Conservation (phyloP, 2,329 filamentous ascomycete species). For the Epichloe sibirici region DNA sequence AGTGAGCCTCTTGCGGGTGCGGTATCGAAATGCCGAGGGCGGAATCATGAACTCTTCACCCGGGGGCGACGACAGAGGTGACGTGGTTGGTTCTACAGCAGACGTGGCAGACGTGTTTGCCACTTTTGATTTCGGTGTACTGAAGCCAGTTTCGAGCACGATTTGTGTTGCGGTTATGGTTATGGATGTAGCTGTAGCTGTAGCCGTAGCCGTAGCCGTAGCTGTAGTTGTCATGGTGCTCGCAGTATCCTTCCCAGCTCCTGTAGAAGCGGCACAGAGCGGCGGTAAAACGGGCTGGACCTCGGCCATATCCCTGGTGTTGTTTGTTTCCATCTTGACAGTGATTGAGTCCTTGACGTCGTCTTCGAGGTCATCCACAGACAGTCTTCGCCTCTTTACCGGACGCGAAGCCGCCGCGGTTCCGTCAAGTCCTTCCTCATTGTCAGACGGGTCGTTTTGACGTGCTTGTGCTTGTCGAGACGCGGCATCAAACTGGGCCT, state of each 20-base stretch:
- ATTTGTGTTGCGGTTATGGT: background rate
- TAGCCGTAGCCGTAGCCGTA: background rate
- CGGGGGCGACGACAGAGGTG: constrained; percentile 27
- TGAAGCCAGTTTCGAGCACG: constrained; percentile 1
- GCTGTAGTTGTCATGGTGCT: constrained; percentile 1
- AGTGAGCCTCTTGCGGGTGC: constrained; percentile 12
- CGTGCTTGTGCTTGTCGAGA: constrained; percentile 24
- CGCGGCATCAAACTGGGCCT: constrained; percentile 50
- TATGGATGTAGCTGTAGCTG: background rate
- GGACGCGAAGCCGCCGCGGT: constrained; percentile 11
- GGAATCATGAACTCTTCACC: constrained; percentile 18
- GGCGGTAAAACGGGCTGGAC: background rate
- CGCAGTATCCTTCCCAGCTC: constrained; percentile 8
- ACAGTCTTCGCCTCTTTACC: constrained; percentile 23
- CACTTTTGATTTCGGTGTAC: constrained; percentile 8
- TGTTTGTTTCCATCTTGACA: background rate
- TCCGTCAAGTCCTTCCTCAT: constrained; percentile 11
- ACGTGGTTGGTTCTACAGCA: constrained; percentile 15
- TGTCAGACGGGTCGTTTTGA: constrained; percentile 15
- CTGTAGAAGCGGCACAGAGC: background rate
- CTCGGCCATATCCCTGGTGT: background rate
- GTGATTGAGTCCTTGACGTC: background rate
- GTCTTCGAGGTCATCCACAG: constrained; percentile 1
- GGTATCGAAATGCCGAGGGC: constrained; percentile 14
- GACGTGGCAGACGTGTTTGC: constrained; percentile 9